Evolutionary conservation across 106 monocot species (phyloP), one percentile per base, ranked within the genome.

Genomic region (Cymbidium sinense): DNA sequence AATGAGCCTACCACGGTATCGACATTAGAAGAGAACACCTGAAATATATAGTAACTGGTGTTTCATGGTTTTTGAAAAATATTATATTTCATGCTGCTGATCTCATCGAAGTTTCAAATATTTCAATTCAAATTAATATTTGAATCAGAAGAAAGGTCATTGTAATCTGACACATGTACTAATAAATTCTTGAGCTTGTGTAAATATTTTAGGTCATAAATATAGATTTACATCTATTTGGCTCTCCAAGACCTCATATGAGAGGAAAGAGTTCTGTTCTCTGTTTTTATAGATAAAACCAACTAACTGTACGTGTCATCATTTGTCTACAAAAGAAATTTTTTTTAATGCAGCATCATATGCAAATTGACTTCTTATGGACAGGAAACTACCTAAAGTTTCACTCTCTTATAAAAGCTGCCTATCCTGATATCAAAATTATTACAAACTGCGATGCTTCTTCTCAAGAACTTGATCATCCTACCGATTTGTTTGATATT

Each of bases 381-480:
- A 70, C 82, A 94, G 96, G 86, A 64, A 98, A 98, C 70, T 94
- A 98, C 75, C 77, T 94, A 62, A 94, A 87, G 71, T 98, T 98
- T 78, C 87, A 94, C 69, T 62, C 87, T 74, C 85, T 82, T 30
- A 88, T 98, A 78, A 98, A 87, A 78, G 79, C 82, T 75, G 86
- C 86, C 51, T 98, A 94, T 82, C 94, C 96, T 35, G 91, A 86
- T 76, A 94, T 96, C 50, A 83, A 90, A 79, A 74, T 92, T 29
- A 88, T 94, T 71, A 84, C 94, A 75, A 96, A 96, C 79, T 96
- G 96, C 75, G 94, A 94, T 88, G 94, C 86, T 18, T 96, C 94
- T 50, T 85, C 83, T 34, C 80, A 17, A 25, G 78, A 76, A 43
- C 83, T 94, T 80, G 87, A 91, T 86, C 93, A 93, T 81, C 88